Conservation (phyloP, 106 monocot species). For the Chionographis japonica region DNA sequence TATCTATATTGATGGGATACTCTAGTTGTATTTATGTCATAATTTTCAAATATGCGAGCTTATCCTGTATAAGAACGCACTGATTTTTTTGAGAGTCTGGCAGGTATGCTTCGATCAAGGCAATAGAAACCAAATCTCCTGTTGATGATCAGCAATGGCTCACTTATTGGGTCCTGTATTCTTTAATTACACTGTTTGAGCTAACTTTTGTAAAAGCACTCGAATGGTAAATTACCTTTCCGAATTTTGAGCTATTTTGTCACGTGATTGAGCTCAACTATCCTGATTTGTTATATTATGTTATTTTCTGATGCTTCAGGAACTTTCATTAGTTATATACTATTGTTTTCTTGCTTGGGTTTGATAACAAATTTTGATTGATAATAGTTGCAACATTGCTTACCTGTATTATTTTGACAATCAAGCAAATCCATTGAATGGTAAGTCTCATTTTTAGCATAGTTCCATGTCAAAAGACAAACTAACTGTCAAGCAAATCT, state of each 20-base stretch:
- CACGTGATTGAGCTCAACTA: neutral
- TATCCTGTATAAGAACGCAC: neutral
- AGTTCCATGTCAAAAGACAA: no score
- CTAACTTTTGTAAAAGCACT: constrained; percentile 78
- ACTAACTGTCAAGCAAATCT: no score
- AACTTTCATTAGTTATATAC: no score
- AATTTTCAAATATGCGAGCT: no score
- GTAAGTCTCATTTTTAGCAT: no score
- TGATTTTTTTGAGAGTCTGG: constrained; percentile 1
- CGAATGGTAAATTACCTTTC: constrained; percentile 46
- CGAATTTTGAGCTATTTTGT: neutral
- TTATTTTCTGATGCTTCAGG: neutral
- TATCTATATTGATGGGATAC: no score
- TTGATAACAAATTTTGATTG: no score
- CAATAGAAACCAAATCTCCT: constrained; percentile 88
- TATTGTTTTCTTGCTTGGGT: no score
- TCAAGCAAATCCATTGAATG: no score
- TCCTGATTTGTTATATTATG: neutral
- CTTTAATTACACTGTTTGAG: constrained; percentile 74
- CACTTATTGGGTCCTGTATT: constrained; percentile 91
- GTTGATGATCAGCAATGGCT: constrained; percentile 97
- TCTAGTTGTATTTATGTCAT: no score
- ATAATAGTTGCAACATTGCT: no score
- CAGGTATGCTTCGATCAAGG: constrained; percentile 95
- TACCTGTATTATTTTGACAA: no score